These are phyloP conservation scores for Ceratocystis smalleyi DNA, from an alignment of 2,329 filamentous ascomycete species.

Conservation along the genomic window DNA sequence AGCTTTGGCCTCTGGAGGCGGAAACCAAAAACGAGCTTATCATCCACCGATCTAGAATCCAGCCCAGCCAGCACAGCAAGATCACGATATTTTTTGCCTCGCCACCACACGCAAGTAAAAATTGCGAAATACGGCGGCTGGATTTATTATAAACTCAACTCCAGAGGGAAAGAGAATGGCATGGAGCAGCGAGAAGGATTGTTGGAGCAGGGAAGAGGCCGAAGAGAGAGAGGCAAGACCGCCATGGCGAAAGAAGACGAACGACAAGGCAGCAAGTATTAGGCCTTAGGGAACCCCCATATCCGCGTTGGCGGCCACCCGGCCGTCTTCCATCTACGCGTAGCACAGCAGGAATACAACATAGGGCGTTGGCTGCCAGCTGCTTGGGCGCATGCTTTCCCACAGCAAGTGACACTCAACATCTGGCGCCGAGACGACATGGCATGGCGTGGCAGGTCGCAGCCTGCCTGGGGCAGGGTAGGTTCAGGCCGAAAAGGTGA, in stretches of 20 bases:
- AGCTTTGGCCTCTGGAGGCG: not conserved
- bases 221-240: conserved; percentile 9
- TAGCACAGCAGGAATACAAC: not conserved
- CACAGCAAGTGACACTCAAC: not conserved
- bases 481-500: no score
- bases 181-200: not conserved
- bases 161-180: not conserved
- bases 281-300: not conserved
- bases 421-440: not conserved
- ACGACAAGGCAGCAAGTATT: no score
- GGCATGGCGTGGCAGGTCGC: not conserved
- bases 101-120: not conserved
- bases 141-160: no score
- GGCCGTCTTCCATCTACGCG: not conserved
- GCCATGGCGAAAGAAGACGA: not conserved
- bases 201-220: conserved; percentile 5
- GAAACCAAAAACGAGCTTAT: not conserved
- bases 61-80: not conserved
- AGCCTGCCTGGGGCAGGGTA: no score
- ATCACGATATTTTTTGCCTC: not conserved
- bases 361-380: not conserved
- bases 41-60: not conserved
- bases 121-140: not conserved
- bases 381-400: not conserved
- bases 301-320: not conserved